phyloP scores from a whole-genome alignment of 331 rosid species.

The Quercus tomentella region DNA sequence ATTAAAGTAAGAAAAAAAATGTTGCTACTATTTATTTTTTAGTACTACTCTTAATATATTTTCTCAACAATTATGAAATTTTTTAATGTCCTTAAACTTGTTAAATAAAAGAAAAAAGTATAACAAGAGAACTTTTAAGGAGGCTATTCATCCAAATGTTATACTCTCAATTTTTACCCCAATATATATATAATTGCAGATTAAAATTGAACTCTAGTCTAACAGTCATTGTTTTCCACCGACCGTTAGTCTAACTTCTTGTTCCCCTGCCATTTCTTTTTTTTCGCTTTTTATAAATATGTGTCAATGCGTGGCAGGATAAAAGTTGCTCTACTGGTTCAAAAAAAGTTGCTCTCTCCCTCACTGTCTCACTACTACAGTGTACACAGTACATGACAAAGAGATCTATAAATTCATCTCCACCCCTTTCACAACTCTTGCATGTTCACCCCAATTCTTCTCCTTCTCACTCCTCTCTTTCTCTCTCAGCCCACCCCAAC shows the following conservation, averaged over 20 bases:
- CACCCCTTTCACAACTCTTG: conserved; percentile 27
- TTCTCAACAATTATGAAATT: too few relatives aligned
- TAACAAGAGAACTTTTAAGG: too few relatives aligned
- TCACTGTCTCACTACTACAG: conserved; percentile 4
- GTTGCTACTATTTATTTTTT: too few relatives aligned
- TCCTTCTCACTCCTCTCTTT: background rate
- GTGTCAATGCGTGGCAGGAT: conserved; percentile 10
- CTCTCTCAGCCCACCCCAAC: conserved; percentile 7
- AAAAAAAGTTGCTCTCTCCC: conserved; percentile 17
- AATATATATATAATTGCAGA: too few relatives aligned
- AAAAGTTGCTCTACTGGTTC: conserved; percentile 1
- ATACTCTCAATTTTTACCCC: too few relatives aligned
- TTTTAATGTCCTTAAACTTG: too few relatives aligned
- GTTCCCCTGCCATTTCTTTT: background rate
- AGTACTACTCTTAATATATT: too few relatives aligned
- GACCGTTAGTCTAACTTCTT: background rate
- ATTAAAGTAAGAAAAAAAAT: too few relatives aligned
- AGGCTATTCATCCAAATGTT: too few relatives aligned
- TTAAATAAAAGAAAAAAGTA: too few relatives aligned
- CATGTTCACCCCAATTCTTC: conserved; percentile 19
- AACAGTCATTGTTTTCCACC: background rate
- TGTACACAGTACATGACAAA: background rate
- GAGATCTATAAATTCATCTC: conserved; percentile 51
- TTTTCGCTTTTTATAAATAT: background rate
- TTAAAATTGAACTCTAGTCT: background rate